These are phyloP conservation scores for Cryptococcus wingfieldii DNA, from an alignment of 1,284 basidiomycete species.

Conservation along the genomic window DNA sequence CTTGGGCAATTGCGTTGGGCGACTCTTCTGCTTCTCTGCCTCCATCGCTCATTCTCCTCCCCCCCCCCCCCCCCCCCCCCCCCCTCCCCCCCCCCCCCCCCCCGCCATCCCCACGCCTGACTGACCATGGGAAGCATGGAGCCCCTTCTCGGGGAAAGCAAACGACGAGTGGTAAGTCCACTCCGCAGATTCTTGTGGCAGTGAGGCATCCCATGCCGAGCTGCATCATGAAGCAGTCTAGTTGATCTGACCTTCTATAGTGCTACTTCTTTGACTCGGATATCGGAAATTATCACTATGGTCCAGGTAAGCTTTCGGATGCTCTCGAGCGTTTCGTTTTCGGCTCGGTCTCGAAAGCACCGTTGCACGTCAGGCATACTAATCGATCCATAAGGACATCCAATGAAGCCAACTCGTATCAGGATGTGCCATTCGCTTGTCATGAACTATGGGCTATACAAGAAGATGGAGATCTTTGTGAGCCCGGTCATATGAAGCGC, in stretches of 20 bases:
- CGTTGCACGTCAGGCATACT: background rate
- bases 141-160: conserved; percentile 69
- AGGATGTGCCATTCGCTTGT: conserved; percentile 99
- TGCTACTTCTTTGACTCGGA: conserved; percentile 99
- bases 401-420: conserved; percentile 94
- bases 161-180: conserved; percentile 75
- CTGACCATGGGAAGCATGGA: conserved; percentile 51
- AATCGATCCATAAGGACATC: conserved; percentile 38
- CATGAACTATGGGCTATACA: conserved; percentile 98
- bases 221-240: background rate
- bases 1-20: background rate
- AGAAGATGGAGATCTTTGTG: conserved; percentile 96
- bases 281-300: conserved; percentile 97
- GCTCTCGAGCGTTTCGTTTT: background rate
- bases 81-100: background rate
- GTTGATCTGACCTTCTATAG: conserved; percentile 50
- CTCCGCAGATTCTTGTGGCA: background rate
- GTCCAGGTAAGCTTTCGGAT: conserved; percentile 64
- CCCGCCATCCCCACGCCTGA: background rate
- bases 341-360: background rate
- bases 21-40: background rate
- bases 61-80: background rate
- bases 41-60: background rate
- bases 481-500: background rate
- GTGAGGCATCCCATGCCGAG: background rate